Base-by-base conservation (phyloP, 306 rosid genomes). In the Gleditsia sinensis region DNA sequence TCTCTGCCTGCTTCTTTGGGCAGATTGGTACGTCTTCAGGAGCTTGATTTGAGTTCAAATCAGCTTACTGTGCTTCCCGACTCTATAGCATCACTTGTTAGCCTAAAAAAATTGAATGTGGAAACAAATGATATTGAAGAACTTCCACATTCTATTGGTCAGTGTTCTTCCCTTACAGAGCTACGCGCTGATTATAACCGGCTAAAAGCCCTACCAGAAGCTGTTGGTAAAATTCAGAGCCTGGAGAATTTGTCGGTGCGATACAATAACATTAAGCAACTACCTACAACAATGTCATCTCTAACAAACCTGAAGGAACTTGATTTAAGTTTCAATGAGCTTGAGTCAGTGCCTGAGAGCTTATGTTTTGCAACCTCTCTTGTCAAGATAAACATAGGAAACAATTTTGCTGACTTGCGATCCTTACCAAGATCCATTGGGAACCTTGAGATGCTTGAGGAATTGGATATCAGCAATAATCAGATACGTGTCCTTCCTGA, bases 191-290 rank as follows among this genome's bases (percentile, higher is more conserved):
- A 92, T 76, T 92, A 90, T 77, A 92, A 92, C 50, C 70, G 85
- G 57, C 94, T 92, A 49, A 92, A 88, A 72, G 96, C 98, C 55
- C 83, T 92, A 28, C 98, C 98, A 3, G 98, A 90, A 83, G 98
- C 98, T 23, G 85, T 90, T 3, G 98, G 98, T 24, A 92, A 80
- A 82, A 90, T 92, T 81, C 87, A 79, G 89, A 85, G 86, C 77
- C 79, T 92, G 17, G 90, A 92, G 86, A 49, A 87, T 78, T 71
- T 92, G 80, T 86, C 98, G 0, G 87, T 87, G 76, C 86, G 96
- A 55, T 92, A 92, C 78, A 92, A 92, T 77, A 90, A 88, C 80
- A 69, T 92, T 68, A 90, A 83, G 76, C 93, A 88, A 69, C 82
- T 92, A 37, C 94, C 98, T 8, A 92, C 98, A 20, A 92, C 98